Evolutionary conservation across 140 eudicot species (phyloP).

Genomic region (Senecio squalidus): DNA sequence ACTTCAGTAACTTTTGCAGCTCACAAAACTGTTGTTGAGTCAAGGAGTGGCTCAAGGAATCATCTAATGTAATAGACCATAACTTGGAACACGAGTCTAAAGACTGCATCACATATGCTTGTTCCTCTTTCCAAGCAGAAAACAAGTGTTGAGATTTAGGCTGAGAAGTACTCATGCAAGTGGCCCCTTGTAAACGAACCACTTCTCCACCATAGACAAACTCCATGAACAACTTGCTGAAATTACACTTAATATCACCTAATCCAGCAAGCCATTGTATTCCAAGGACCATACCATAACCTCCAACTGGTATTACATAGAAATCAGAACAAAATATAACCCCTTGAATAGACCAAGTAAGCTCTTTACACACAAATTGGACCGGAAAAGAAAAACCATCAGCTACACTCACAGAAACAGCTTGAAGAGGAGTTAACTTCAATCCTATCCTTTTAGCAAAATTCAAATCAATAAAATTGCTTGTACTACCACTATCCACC

Average conservation of each 20-base stretch:
- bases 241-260: neutral
- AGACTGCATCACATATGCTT: neutral
- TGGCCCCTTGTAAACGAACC: no score
- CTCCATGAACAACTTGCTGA: neutral
- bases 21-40: neutral
- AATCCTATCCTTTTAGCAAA: neutral
- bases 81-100: neutral
- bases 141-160: no score
- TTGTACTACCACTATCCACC: neutral
- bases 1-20: neutral
- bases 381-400: neutral
- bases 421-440: neutral
- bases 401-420: neutral
- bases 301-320: neutral
- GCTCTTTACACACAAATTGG: neutral
- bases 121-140: neutral
- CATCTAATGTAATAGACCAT: neutral
- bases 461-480: neutral
- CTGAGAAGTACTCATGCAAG: no score
- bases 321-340: neutral
- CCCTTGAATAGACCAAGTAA: constrained; percentile 2
- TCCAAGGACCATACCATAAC: neutral
- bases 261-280: neutral
- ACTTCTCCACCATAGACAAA: neutral
- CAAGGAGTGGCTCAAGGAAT: neutral